A percentile compares a stretch with the other conserved stretches of the same genome.
Conservation (phyloP, 1,139 yeast species). For the Yamadazyma pseudoaaseri region DNA sequence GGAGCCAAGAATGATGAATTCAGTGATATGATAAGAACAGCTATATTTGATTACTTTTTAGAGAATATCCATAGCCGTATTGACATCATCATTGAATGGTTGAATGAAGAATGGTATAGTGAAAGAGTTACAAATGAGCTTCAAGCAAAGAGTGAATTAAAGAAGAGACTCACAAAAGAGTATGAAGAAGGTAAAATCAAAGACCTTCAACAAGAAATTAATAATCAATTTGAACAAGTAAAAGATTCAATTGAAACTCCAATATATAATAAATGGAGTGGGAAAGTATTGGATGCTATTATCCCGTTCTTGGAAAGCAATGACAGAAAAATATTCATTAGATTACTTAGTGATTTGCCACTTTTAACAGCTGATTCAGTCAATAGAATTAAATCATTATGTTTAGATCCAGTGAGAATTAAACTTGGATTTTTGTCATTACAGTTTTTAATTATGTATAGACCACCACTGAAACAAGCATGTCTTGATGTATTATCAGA, state of each 20-base stretch:
- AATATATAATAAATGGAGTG: conserved; percentile 65
- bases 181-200: conserved; percentile 13
- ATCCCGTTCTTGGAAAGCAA: conserved; percentile 79
- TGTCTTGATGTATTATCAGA: conserved; percentile 68
- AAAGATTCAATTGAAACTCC: conserved; percentile 34
- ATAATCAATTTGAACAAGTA: conserved; percentile 11
- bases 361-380: conserved; percentile 62
- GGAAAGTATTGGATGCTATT: conserved; percentile 70
- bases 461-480: conserved; percentile 75
- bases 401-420: conserved; percentile 82
- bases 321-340: conserved; percentile 76
- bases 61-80: conserved; percentile 71
- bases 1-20: conserved; percentile 35
- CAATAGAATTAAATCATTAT: conserved; percentile 64
- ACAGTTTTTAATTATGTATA: conserved; percentile 80
- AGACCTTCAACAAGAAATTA: conserved; percentile 10
- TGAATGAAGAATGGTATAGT: conserved; percentile 93
- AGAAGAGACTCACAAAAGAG: conserved; percentile 15
- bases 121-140: conserved; percentile 50
- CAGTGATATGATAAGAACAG: conserved; percentile 63
- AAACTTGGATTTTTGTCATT: conserved; percentile 79
- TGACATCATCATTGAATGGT: conserved; percentile 86
- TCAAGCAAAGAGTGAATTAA: conserved; percentile 15
- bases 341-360: conserved; percentile 86
- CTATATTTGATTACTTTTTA: conserved; percentile 71